Percentiles rank a stretch among this genome's conserved stretches.
These are phyloP conservation scores for Leptographium wingfieldii DNA, from an alignment of 2,329 filamentous ascomycete species.

Conservation along the genomic window DNA sequence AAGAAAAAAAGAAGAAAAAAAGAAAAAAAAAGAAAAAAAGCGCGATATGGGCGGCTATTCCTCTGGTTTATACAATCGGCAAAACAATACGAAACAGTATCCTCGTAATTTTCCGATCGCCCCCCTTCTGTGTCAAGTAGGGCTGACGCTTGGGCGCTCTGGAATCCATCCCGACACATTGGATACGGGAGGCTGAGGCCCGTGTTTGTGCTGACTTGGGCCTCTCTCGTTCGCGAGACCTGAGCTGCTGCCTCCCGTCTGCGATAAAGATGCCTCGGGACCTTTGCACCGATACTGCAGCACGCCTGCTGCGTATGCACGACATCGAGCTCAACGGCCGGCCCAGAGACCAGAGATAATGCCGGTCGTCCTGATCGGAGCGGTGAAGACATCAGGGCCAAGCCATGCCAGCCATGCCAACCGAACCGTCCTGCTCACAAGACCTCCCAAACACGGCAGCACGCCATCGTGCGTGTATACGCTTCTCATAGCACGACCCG, in stretches of 20 bases:
- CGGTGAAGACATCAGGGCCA: not conserved
- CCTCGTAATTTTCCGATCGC: too few species aligned
- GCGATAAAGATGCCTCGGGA: too few species aligned
- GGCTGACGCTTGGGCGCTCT: too few species aligned
- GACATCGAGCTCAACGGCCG: not conserved
- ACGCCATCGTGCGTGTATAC: not conserved
- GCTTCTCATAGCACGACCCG: not conserved
- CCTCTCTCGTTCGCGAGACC: not conserved
- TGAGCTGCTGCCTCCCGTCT: not conserved
- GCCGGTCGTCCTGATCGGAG: not conserved
- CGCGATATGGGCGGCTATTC: too few species aligned
- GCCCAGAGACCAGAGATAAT: not conserved
- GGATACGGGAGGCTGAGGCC: too few species aligned
- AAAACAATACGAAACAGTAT: too few species aligned
- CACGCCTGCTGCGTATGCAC: not conserved
- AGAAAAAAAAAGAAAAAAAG: too few species aligned
- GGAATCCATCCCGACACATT: too few species aligned
- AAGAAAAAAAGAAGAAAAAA: too few species aligned
- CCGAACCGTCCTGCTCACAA: not conserved
- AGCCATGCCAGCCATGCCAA: not conserved
- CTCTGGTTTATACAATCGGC: too few species aligned
- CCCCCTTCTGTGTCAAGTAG: too few species aligned
- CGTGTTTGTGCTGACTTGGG: not conserved
- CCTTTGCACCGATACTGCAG: not conserved
- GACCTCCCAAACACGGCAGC: not conserved